phyloP scores from a whole-genome alignment of 257 asterid genomes.

The Apocynum venetum region DNA sequence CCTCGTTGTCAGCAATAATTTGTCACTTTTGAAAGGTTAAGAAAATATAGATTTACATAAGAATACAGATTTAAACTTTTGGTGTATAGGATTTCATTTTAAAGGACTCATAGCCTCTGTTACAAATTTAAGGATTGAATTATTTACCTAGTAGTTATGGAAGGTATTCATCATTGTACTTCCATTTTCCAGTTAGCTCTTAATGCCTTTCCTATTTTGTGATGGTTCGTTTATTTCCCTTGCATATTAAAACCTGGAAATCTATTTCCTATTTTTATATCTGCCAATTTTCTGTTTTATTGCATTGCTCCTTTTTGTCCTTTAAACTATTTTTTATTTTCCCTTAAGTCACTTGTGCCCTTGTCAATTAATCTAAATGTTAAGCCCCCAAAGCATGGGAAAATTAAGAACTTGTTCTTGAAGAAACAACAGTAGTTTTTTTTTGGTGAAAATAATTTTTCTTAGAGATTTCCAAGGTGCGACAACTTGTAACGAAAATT shows the following conservation, averaged over 20 bases:
- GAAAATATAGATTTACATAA: too few relatives aligned
- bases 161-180: not conserved
- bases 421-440: not conserved
- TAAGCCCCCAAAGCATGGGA: not conserved
- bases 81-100: not conserved
- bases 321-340: not conserved
- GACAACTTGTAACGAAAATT: not conserved
- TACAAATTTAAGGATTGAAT: not conserved
- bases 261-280: not conserved
- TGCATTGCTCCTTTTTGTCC: not conserved
- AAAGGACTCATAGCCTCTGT: not conserved
- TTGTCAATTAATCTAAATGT: not conserved
- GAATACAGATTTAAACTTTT: not conserved
- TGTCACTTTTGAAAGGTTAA: too few relatives aligned
- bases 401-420: too few relatives aligned
- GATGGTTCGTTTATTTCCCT: not conserved
- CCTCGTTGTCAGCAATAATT: too few relatives aligned
- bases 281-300: not conserved
- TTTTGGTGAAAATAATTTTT: not conserved
- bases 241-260: not conserved
- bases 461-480: not conserved
- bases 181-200: not conserved
- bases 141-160: not conserved
- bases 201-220: not conserved
- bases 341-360: not conserved